A percentile compares a stretch with the other conserved stretches of the same genome.
Conservation (phyloP, 768 basidiomycete species). For the Mrakia blollopis region DNA sequence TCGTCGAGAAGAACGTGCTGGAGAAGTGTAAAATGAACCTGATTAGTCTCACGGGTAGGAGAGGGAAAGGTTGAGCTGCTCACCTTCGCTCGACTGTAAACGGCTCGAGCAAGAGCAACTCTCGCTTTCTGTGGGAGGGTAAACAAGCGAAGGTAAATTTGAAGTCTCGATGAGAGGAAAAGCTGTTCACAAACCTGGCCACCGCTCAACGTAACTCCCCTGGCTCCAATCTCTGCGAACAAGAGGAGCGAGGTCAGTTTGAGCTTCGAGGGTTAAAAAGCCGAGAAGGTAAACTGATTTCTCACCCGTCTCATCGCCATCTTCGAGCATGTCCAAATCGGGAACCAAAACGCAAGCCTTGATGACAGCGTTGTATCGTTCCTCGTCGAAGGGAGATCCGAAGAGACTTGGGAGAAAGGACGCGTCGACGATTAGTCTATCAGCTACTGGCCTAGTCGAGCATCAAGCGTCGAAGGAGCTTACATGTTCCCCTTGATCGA, state of each 20-base stretch:
- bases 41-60: conserved; percentile 39
- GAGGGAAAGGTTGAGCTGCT: conserved; percentile 70
- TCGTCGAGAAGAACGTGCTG: conserved; percentile 66
- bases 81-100: conserved; percentile 60
- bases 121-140: conserved; percentile 56
- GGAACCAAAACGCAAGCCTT: conserved; percentile 25
- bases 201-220: conserved; percentile 17
- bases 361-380: conserved; percentile 23
- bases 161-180: background rate
- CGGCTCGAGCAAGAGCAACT: conserved; percentile 63
- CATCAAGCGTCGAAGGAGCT: conserved; percentile 46
- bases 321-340: conserved; percentile 29
- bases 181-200: conserved; percentile 48
- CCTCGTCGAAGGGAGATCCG: conserved; percentile 26
- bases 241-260: background rate
- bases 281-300: too few species aligned
- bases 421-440: background rate
- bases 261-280: too few species aligned
- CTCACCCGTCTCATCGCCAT: conserved; percentile 30
- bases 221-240: conserved; percentile 32
- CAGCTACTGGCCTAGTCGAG: conserved; percentile 32
- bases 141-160: background rate
- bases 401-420: conserved; percentile 18
- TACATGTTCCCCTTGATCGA: conserved; percentile 52
- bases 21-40: background rate